Evolutionary conservation across 331 rosid species (phyloP).

Genomic region (Spiraea crenata): DNA sequence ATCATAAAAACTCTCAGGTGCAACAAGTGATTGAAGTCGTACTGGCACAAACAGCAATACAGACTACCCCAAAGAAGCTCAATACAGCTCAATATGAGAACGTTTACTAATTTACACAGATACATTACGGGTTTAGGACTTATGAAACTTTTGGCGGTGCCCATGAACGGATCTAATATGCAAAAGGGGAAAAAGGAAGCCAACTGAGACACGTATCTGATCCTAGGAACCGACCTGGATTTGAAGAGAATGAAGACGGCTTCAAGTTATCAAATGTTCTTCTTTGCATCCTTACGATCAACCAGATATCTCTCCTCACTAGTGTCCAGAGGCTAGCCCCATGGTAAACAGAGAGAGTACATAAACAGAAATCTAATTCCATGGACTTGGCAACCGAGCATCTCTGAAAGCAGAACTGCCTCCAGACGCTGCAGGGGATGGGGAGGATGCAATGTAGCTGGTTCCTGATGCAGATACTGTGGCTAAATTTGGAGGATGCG

Average conservation of each 20-base stretch:
- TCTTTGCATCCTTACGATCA: neutral
- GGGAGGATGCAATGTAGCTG: slow-evolving; percentile 78
- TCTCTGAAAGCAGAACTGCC: slow-evolving; percentile 86
- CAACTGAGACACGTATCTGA: neutral
- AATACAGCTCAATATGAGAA: neutral
- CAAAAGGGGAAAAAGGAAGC: neutral
- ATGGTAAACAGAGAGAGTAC: neutral
- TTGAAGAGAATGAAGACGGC: neutral
- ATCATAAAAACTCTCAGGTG: no score
- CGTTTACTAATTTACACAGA: slow-evolving; percentile 3
- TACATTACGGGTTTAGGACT: neutral
- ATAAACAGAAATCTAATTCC: slow-evolving; percentile 56
- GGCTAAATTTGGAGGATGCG: slow-evolving; percentile 56
- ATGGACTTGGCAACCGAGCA: slow-evolving; percentile 86
- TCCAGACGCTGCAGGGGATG: slow-evolving; percentile 90
- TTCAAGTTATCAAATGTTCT: slow-evolving; percentile 5
- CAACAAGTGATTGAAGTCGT: no score
- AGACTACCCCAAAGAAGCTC: neutral
- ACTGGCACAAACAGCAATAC: no score
- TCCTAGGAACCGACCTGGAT: neutral
- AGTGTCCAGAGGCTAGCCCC: neutral
- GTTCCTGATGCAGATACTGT: slow-evolving; percentile 75
- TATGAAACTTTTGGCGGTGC: neutral
- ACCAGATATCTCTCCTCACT: no score
- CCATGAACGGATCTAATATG: no score